Conservation (phyloP, 306 rosid species). For the Malus asiatica region DNA sequence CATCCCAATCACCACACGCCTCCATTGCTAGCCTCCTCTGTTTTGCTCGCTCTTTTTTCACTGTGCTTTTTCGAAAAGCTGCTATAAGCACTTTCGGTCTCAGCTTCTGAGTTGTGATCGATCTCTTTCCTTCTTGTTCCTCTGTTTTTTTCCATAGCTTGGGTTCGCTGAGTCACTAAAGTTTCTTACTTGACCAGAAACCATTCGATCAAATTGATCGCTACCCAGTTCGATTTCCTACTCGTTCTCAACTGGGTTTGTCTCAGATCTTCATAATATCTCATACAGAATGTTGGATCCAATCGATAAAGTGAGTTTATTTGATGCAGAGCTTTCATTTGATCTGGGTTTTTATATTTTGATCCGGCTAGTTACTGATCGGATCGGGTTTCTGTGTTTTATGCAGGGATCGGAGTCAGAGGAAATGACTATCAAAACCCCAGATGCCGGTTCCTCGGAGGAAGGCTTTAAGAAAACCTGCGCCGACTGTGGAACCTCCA, state of each 20-base stretch:
- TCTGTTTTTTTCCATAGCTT: not conserved
- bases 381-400: not conserved
- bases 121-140: slow-evolving; percentile 17
- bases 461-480: slow-evolving; percentile 72
- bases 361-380: slow-evolving; percentile 24
- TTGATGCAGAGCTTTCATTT: not conserved
- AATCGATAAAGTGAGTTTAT: slow-evolving; percentile 50
- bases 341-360: not conserved
- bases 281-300: slow-evolving; percentile 52
- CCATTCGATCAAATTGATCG: not conserved
- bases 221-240: slow-evolving; percentile 2
- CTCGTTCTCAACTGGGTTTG: slow-evolving; percentile 22
- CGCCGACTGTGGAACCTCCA: slow-evolving; percentile 87
- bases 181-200: not conserved
- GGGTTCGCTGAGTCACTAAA: not conserved
- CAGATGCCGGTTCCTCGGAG: slow-evolving; percentile 39
- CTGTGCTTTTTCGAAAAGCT: not conserved
- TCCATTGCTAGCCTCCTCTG: not conserved
- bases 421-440: slow-evolving; percentile 35
- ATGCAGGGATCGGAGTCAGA: slow-evolving; percentile 78
- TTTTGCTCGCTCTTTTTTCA: not conserved
- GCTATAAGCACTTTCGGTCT: not conserved
- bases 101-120: not conserved
- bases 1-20: slow-evolving; percentile 4
- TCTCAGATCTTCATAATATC: slow-evolving; percentile 30